Percentiles rank a stretch among this genome's conserved stretches.
Conservation (phyloP, 1,139 yeast species). For the Blastobotrys buckinghamii region DNA sequence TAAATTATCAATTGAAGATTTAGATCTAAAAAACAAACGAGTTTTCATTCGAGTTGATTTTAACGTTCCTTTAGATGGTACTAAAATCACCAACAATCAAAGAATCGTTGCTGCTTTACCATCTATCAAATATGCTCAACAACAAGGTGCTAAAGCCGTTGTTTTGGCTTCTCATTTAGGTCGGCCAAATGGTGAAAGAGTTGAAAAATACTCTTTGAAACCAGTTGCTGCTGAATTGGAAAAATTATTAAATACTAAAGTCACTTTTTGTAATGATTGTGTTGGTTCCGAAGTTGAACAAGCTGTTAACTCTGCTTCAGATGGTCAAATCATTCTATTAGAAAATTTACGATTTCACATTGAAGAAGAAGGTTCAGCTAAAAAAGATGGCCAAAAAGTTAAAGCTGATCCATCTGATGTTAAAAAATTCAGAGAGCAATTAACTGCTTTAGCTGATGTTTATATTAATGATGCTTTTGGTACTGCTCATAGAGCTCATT, state of each 20-base stretch:
- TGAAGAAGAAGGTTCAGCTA: constrained; percentile 80
- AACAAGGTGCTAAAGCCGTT: constrained; percentile 82
- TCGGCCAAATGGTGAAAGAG: constrained; percentile 90
- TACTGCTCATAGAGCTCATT: constrained; percentile 98
- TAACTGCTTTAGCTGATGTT: constrained; percentile 88
- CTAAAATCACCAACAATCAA: constrained; percentile 95
- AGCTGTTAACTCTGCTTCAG: constrained; percentile 61
- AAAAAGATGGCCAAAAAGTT: constrained; percentile 79
- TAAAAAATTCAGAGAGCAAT: constrained; percentile 74
- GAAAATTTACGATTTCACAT: constrained; percentile 97
- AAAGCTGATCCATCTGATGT: constrained; percentile 84
- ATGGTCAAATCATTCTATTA: constrained; percentile 72
- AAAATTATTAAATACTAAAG: constrained; percentile 61
- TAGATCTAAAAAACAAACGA: constrained; percentile 78
- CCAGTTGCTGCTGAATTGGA: constrained; percentile 88
- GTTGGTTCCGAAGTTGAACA: constrained; percentile 84
- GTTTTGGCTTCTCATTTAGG: constrained; percentile 94
- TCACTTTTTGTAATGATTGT: constrained; percentile 75
- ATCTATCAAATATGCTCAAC: constrained; percentile 87
- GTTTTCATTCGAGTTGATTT: constrained; percentile 95
- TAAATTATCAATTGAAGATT: constrained; percentile 87
- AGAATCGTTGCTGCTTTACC: constrained; percentile 98
- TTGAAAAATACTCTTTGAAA: constrained; percentile 77
- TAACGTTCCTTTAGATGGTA: constrained; percentile 96
- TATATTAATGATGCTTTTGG: constrained; percentile 97